Base-by-base conservation (phyloP, 768 basidiomycete genomes). In the Leccinum longicurvipes region DNA sequence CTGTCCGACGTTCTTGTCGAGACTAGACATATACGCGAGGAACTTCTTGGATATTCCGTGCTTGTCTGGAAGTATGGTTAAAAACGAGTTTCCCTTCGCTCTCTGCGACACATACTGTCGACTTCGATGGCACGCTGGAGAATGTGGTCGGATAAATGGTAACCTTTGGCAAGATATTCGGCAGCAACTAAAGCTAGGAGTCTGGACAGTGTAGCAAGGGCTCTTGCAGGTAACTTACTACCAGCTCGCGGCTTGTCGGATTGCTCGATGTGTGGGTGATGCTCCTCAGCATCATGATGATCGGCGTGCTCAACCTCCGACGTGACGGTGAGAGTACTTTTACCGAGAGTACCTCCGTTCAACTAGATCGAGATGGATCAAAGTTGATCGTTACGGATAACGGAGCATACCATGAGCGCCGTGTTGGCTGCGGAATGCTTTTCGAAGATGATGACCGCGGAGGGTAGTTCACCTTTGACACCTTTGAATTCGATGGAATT, bases 81-180 rank as follows among this genome's bases (percentile, higher is more conserved):
- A 36, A 32, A 34, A 31, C n/a, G 42, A 42, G 1, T 9, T 2
- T 23, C 15, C 2, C 1, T 12, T 25, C 17, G 36, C 31, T 1
- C 14, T 50, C 42, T 25, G 25, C 5, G 42, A 4, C 9, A 36
- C 76, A 57, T 59, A 87, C 85, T 73, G 67, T 91, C 89, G n/a
- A 90, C 75, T 32, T 91, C 88, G 62, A 93, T 91, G 47, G 91
- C 88, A 48, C 81, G 81, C 62, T 88, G 78, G 46, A 98, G 77
- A 62, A 94, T 81, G 47, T 77, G 67, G 67, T 98, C 95, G 17
- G 85, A 84, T 25, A 98, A 80, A 50, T 66, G 65, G 74, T 98
- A 98, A 2, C 96, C 97, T 66, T 83, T 85, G 2, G 96, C 93
- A 45, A 99, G 82, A 72, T 95, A 93, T 71, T 98, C 96, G 27